phyloP scores from a whole-genome alignment of 2,329 filamentous ascomycete genomes.

The Epichloe sylvatica region DNA sequence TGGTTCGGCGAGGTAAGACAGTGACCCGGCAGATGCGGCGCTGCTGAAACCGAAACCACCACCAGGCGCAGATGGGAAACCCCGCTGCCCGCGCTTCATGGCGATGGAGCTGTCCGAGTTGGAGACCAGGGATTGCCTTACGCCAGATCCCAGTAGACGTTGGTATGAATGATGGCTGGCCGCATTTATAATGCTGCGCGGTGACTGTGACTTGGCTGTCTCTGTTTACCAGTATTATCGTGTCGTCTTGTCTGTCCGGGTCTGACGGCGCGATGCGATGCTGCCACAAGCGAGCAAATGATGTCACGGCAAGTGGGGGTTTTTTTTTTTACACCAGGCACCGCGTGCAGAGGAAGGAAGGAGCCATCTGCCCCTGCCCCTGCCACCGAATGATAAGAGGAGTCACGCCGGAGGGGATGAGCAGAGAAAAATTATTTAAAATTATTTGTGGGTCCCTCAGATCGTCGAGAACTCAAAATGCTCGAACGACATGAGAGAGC shows the following conservation, averaged over 20 bases:
- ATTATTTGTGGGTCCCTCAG: too few relatives aligned
- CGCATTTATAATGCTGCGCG: neutral
- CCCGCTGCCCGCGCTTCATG: conserved; percentile 7
- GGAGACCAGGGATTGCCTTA: neutral
- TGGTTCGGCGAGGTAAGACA: conserved; percentile 81
- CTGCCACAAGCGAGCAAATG: conserved; percentile 1
- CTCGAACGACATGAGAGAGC: too few relatives aligned
- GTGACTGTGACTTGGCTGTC: neutral
- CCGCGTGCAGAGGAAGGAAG: neutral
- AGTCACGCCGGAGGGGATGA: too few relatives aligned
- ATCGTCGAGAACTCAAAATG: too few relatives aligned
- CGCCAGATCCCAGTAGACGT: neutral
- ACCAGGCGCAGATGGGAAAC: conserved; percentile 6
- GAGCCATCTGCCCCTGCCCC: neutral
- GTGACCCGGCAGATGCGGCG: conserved; percentile 29
- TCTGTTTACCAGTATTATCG: neutral
- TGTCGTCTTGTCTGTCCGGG: neutral
- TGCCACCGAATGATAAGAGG: too few relatives aligned
- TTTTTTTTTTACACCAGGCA: neutral
- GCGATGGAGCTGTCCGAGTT: neutral
- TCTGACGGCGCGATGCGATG: neutral
- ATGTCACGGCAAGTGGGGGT: conserved; percentile 2
- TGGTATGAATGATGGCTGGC: neutral
- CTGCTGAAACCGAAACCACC: conserved; percentile 20
- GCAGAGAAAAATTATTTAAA: too few relatives aligned